phyloP scores from a whole-genome alignment of 257 asterid species.

The Craterostigma plantagineum region DNA sequence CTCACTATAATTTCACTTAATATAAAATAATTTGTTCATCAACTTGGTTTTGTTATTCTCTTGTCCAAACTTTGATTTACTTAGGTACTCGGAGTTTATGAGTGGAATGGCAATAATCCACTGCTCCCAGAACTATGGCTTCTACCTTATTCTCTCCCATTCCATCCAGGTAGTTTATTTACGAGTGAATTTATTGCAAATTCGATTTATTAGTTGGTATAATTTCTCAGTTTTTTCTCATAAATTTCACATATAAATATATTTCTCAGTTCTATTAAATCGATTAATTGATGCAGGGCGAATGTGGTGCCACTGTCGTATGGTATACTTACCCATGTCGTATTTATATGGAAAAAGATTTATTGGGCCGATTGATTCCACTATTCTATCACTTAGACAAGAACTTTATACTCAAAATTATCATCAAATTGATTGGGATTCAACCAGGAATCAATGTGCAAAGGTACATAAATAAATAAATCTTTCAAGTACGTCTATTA shows the following conservation, averaged over 20 bases:
- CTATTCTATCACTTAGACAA: conserved; percentile 10
- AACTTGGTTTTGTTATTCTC: too few species aligned
- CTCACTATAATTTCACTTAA: too few species aligned
- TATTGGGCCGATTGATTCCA: conserved; percentile 16
- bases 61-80: neutral
- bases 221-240: too few species aligned
- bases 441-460: conserved; percentile 21
- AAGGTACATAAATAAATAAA: conserved; percentile 9
- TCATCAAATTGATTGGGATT: conserved; percentile 18
- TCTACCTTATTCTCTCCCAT: too few species aligned
- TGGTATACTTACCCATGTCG: conserved; percentile 26
- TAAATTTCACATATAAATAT: too few species aligned
- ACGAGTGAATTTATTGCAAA: too few species aligned
- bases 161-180: too few species aligned
- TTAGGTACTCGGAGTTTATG: conserved; percentile 33
- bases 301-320: conserved; percentile 9
- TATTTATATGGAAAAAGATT: conserved; percentile 31
- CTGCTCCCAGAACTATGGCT: conserved; percentile 49
- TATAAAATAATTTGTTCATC: too few species aligned
- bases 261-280: too few species aligned
- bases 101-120: conserved; percentile 42
- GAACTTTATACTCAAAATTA: conserved; percentile 19
- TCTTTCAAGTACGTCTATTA: neutral
- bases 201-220: too few species aligned
- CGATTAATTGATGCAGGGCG: too few species aligned